These are phyloP conservation scores for Kingdonia uniflora DNA, from an alignment of 164 flowering plant species.

Conservation along the genomic window DNA sequence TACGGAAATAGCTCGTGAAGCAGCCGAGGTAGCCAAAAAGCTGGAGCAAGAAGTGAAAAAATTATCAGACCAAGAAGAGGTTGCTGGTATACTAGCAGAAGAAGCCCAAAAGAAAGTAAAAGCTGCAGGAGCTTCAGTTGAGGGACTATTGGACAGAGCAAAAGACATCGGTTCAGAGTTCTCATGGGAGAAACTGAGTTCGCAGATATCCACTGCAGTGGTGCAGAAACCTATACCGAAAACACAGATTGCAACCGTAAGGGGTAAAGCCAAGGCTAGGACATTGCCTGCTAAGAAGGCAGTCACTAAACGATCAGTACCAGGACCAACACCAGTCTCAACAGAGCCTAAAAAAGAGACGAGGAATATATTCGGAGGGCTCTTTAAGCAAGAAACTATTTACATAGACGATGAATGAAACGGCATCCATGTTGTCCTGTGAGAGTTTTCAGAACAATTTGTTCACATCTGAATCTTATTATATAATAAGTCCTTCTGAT, in stretches of 20 bases:
- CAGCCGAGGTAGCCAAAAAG: constrained; percentile 48
- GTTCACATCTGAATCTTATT: too few species aligned
- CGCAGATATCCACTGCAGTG: constrained; percentile 40
- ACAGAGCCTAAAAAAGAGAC: constrained; percentile 31
- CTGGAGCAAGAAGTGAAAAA: constrained; percentile 50
- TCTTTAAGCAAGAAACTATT: constrained; percentile 88
- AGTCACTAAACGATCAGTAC: constrained; percentile 27
- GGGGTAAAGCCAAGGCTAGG: constrained; percentile 83
- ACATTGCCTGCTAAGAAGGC: constrained; percentile 53
- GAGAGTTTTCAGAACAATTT: too few species aligned
- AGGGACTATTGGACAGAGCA: constrained; percentile 31
- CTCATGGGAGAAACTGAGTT: constrained; percentile 66
- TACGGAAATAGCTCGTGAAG: constrained; percentile 52
- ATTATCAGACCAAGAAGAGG: constrained; percentile 40
- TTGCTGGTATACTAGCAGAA: constrained; percentile 42
- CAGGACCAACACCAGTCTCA: constrained; percentile 6
- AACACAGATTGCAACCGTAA: constrained; percentile 72
- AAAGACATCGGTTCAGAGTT: constrained; percentile 44
- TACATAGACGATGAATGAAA: constrained; percentile 74
- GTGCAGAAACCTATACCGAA: constrained; percentile 37
- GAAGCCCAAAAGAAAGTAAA: constrained; percentile 57
- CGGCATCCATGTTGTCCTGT: too few species aligned
- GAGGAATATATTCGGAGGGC: constrained; percentile 81
- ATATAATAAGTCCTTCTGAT: too few species aligned
- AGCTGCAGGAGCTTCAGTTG: constrained; percentile 55